Evolutionary conservation across 2,329 filamentous ascomycete genomes (phyloP).

Genomic region (Mycocentrospora acerina): DNA sequence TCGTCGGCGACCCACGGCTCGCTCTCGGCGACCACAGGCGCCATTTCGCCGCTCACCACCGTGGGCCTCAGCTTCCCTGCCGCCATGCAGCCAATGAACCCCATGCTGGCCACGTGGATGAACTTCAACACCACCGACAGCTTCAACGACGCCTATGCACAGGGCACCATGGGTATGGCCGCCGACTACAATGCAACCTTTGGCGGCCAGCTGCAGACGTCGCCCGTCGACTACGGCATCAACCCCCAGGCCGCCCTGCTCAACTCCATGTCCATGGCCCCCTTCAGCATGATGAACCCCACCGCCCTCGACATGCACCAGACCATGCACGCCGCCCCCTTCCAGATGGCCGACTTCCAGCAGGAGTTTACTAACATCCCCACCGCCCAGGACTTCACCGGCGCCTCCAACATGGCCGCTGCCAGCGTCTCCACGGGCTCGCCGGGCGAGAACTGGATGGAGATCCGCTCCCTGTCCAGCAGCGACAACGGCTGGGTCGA

Average conservation of each 20-base stretch:
- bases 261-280: slow-evolving; percentile 46
- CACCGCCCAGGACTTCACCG: slow-evolving; percentile 50
- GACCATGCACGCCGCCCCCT: slow-evolving; percentile 31
- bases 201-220: slow-evolving; percentile 46
- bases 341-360: slow-evolving; percentile 67
- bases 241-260: slow-evolving; percentile 43
- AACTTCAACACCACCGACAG: slow-evolving; percentile 40
- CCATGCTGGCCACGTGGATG: slow-evolving; percentile 47
- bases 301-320: slow-evolving; percentile 47
- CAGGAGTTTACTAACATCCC: slow-evolving; percentile 61
- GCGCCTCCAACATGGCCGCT: slow-evolving; percentile 21
- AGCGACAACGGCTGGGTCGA: slow-evolving; percentile 86
- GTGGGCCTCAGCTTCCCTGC: slow-evolving; percentile 35
- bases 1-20: slow-evolving; percentile 24
- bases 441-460: slow-evolving; percentile 77
- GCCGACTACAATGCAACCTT: slow-evolving; percentile 44
- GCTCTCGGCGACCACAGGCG: slow-evolving; percentile 25
- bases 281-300: slow-evolving; percentile 45
- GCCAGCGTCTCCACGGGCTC: slow-evolving; percentile 59
- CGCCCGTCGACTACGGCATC: slow-evolving; percentile 50
- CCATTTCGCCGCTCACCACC: slow-evolving; percentile 38
- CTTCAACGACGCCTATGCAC: slow-evolving; percentile 30
- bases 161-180: slow-evolving; percentile 34
- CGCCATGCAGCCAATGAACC: slow-evolving; percentile 37
- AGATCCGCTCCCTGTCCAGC: slow-evolving; percentile 82